Percentiles rank a stretch among this genome's conserved stretches.
These are phyloP conservation scores for Kregervanrija fluxuum DNA, from an alignment of 805 yeast genomes.

Conservation along the genomic window DNA sequence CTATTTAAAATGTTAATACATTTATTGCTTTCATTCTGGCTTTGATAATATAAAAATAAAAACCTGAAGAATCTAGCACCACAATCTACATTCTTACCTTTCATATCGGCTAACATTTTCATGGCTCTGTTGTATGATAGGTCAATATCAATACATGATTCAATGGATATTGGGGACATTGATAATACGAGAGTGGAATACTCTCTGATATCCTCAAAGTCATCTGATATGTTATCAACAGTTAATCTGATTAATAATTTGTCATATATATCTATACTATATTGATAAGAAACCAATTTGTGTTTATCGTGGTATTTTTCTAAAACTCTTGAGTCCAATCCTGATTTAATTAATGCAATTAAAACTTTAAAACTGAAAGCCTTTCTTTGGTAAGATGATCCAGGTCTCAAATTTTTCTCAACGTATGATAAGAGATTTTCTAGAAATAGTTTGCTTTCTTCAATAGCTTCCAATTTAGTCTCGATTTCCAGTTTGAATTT, in stretches of 20 bases:
- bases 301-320: slow-evolving; percentile 30
- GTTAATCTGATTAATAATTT: slow-evolving; percentile 38
- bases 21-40: slow-evolving; percentile 10
- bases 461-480: slow-evolving; percentile 22
- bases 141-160: slow-evolving; percentile 14
- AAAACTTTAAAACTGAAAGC: slow-evolving; percentile 44
- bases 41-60: slow-evolving; percentile 32
- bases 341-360: slow-evolving; percentile 40
- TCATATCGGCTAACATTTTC: slow-evolving; percentile 31
- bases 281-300: slow-evolving; percentile 43
- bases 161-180: slow-evolving; percentile 33
- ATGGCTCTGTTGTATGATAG: slow-evolving; percentile 19
- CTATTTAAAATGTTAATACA: slow-evolving; percentile 23
- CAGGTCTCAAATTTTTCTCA: slow-evolving; percentile 35
- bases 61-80: slow-evolving; percentile 65
- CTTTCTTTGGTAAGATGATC: slow-evolving; percentile 48
- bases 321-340: slow-evolving; percentile 44
- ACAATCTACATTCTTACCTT: slow-evolving; percentile 66
- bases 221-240: slow-evolving; percentile 56
- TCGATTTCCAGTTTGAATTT: slow-evolving; percentile 35
- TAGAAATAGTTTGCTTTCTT: slow-evolving; percentile 30
- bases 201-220: slow-evolving; percentile 71
- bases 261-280: slow-evolving; percentile 35
- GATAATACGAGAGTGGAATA: slow-evolving; percentile 39
- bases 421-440: slow-evolving; percentile 23